Evolutionary conservation across 345 rosid genomes (phyloP), one percentile per base, ranked within the genome.

Genomic region (Eucalyptus polybractea): DNA sequence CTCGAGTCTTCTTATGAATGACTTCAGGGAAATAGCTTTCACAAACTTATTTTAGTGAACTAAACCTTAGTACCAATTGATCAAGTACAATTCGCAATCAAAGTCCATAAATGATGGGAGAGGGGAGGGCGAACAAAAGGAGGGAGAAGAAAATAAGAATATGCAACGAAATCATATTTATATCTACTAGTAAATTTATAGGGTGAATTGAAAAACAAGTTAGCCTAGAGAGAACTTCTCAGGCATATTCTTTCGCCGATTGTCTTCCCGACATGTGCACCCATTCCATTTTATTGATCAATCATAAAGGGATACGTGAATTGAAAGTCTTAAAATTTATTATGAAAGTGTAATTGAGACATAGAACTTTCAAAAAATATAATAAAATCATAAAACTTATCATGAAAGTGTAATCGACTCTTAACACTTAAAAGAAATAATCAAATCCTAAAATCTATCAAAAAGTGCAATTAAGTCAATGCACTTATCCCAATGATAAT

Each of bases 361-460:
- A 51, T 51, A 7, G 0, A 51, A 51, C 21, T 51, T 51, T 17
- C 0, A 51, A 17, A 51, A 17, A 51, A 51, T 51, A 51, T 7
- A 51, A 3, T 17, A 1, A 51, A 51, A 17, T 17, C 9, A 0
- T 51, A 17, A 51, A 51, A 17, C 2, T 51, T 51, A 51, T 51
- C 0, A 51, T 51, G 4, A 17, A 16, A 51, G 2, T 16, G 9
- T 3, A 51, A 51, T 51, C 4, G 0, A 17, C 1, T 17, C 0
- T 51, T 51, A 51, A 51, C 22, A 51, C 9, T 17, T 17, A 51
- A 17, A 17, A 51, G 2, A 51, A 51, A 51, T 51, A 51, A 51
- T 51, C 0, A 51, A 51, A 51, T 51, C 22, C 22, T 51, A 17
- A 51, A 51, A 51, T 4, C 17, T 51, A 51, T 17, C 22, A 51